A percentile compares a stretch with the other conserved stretches of the same genome.
phyloP scores from a whole-genome alignment of 1,284 basidiomycete genomes.

The Volvariella volvacea region DNA sequence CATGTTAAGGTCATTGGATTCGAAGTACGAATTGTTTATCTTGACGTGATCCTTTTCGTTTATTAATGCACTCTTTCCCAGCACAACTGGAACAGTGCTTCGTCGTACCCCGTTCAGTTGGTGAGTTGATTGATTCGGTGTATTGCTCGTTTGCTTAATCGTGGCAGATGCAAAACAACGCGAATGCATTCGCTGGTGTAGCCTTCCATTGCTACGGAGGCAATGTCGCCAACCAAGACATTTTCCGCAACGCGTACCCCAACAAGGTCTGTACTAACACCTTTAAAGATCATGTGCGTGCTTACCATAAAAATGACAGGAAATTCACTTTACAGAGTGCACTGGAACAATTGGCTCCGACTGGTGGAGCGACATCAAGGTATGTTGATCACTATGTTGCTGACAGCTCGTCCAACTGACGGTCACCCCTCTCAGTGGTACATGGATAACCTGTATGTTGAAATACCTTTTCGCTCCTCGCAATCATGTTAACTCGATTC shows the following conservation, averaged over 20 bases:
- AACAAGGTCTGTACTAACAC: conserved; percentile 29
- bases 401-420: conserved; percentile 4
- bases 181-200: conserved; percentile 38
- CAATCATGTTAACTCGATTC: not conserved
- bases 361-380: conserved; percentile 77
- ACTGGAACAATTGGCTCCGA: conserved; percentile 49
- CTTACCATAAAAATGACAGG: conserved; percentile 14
- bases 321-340: conserved; percentile 42
- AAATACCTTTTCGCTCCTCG: not conserved
- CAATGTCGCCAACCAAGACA: conserved; percentile 32
- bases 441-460: conserved; percentile 61
- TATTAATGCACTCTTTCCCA: too few relatives aligned
- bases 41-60: too few relatives aligned
- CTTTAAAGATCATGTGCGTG: not conserved
- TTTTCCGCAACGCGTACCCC: conserved; percentile 37
- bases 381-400: conserved; percentile 16
- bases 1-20: conserved; percentile 42
- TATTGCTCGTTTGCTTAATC: not conserved
- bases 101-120: conserved; percentile 38
- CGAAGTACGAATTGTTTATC: conserved; percentile 14
- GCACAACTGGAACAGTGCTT: conserved; percentile 50
- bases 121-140: conserved; percentile 8
- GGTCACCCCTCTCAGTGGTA: conserved; percentile 55
- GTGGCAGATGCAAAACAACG: conserved; percentile 30
- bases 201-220: conserved; percentile 53